These are phyloP conservation scores for Chalciporus sphaerocephalus DNA, from an alignment of 768 basidiomycete species.

Conservation along the genomic window DNA sequence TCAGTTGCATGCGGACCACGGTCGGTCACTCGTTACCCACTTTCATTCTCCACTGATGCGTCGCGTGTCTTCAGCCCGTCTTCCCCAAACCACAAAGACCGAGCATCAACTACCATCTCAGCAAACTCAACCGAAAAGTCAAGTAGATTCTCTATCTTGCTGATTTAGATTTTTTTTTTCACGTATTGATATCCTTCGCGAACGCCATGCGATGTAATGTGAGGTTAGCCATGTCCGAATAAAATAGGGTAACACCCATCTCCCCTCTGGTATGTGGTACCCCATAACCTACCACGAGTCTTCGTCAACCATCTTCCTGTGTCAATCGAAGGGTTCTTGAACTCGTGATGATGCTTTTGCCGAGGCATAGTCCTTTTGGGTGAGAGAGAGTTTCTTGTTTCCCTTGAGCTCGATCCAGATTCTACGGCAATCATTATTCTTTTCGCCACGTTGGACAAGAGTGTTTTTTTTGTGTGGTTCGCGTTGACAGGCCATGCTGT, in stretches of 20 bases:
- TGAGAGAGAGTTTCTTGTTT: background rate
- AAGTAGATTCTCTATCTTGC: slow-evolving; percentile 47
- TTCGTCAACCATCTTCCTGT: background rate
- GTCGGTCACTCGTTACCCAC: slow-evolving; percentile 43
- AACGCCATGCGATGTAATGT: slow-evolving; percentile 19
- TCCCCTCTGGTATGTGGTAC: background rate
- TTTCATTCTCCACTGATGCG: slow-evolving; percentile 1
- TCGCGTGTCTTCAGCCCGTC: slow-evolving; percentile 47
- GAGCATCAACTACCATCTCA: slow-evolving; percentile 87
- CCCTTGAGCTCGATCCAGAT: background rate
- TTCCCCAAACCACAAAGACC: slow-evolving; percentile 64
- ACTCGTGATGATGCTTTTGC: background rate
- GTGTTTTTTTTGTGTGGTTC: background rate
- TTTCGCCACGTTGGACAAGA: slow-evolving; percentile 1
- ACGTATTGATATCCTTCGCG: slow-evolving; percentile 11
- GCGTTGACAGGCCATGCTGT: slow-evolving; percentile 18
- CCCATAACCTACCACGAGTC: background rate
- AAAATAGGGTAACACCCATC: background rate
- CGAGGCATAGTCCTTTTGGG: background rate
- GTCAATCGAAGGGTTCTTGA: background rate
- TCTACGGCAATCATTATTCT: background rate
- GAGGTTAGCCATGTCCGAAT: slow-evolving; percentile 1
- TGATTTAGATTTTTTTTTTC: slow-evolving; percentile 15
- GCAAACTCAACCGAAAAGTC: slow-evolving; percentile 68
- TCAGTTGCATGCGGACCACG: slow-evolving; percentile 81